phyloP scores from a whole-genome alignment of 371 early-diverging fungal genomes.

The Rhizopus delemar region DNA sequence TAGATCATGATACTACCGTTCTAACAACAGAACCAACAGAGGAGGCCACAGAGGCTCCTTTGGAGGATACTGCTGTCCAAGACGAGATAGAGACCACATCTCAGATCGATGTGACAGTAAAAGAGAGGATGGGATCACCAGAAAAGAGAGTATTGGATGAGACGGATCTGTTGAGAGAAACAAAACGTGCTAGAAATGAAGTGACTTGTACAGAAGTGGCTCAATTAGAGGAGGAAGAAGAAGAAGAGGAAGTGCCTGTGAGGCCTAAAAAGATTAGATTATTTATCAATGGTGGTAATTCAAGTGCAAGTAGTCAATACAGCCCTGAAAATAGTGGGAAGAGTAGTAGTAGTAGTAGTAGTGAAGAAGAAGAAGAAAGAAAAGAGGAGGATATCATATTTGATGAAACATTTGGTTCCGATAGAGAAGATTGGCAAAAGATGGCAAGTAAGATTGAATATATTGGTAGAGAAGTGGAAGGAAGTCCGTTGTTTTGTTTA shows the following conservation, averaged over 20 bases:
- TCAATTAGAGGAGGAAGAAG: neutral
- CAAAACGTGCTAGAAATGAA: no score
- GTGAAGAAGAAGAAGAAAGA: slow-evolving; percentile 46
- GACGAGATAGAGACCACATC: no score
- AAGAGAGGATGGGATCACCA: no score
- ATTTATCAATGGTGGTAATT: neutral
- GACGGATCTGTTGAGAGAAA: neutral
- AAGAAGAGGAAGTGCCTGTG: neutral
- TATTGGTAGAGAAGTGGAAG: slow-evolving; percentile 16
- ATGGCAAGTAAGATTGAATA: slow-evolving; percentile 15
- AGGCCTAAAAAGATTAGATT: slow-evolving; percentile 1
- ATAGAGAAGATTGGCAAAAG: slow-evolving; percentile 14
- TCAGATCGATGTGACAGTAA: no score
- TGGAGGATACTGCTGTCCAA: no score
- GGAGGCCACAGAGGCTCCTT: no score
- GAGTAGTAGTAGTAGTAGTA: slow-evolving; percentile 40
- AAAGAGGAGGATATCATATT: slow-evolving; percentile 7
- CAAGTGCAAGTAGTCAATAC: neutral
- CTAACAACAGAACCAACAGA: no score
- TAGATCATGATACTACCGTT: no score
- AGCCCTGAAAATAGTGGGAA: slow-evolving; percentile 24
- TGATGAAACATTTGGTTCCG: slow-evolving; percentile 6
- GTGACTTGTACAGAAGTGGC: no score
- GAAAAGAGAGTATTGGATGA: neutral
- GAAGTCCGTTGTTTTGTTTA: slow-evolving; percentile 13